phyloP scores from a whole-genome alignment of 2,329 filamentous ascomycete genomes.

The Penicillium sp. region DNA sequence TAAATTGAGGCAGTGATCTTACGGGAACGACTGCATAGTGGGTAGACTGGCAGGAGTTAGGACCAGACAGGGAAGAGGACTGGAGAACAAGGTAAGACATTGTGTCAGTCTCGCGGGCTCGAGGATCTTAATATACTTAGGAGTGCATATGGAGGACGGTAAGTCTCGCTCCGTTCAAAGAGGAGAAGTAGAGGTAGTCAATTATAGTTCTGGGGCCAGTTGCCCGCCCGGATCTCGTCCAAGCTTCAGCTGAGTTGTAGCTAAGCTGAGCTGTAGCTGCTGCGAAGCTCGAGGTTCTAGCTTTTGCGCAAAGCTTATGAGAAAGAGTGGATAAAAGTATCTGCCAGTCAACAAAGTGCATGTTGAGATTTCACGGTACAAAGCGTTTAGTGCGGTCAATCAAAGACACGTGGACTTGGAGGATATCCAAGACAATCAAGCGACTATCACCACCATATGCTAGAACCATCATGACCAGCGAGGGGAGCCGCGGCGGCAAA shows the following conservation, averaged over 20 bases:
- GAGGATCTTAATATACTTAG: neutral
- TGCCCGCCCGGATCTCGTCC: neutral
- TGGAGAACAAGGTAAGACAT: neutral
- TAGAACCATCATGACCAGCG: neutral
- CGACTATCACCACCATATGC: neutral
- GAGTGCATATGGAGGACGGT: neutral
- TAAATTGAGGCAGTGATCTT: neutral
- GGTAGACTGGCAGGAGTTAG: neutral
- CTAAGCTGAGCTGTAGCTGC: no score
- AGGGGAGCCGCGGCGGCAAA: neutral
- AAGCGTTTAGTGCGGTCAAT: no score
- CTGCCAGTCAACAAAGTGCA: no score
- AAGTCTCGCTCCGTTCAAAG: neutral
- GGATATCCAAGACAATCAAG: neutral
- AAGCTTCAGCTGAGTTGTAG: neutral
- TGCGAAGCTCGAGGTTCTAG: neutral
- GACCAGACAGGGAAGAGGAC: neutral
- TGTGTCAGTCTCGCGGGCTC: neutral
- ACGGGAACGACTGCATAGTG: neutral
- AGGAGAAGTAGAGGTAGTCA: neutral
- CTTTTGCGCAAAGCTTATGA: neutral
- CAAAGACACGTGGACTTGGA: neutral
- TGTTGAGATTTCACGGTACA: no score
- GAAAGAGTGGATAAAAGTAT: no score
- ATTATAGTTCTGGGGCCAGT: neutral